A percentile compares a stretch with the other conserved stretches of the same genome.
Evolutionary conservation across 768 basidiomycete species (phyloP).

Genomic region (Macrolepiota fuliginosa): DNA sequence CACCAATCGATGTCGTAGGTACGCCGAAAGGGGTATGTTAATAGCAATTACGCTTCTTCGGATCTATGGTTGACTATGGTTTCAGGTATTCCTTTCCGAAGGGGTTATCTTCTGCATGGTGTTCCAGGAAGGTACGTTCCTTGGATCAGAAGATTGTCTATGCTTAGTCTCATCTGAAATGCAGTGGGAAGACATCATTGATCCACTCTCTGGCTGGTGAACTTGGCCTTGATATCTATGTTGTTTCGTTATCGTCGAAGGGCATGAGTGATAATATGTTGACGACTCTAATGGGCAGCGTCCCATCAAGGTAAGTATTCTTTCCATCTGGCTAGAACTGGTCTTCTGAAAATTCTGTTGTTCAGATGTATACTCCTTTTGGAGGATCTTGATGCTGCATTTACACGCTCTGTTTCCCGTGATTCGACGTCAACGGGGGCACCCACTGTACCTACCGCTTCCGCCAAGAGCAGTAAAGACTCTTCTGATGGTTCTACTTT

Average conservation of each 20-base stretch:
- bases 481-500: conserved; percentile 73
- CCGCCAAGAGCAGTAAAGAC: conserved; percentile 35
- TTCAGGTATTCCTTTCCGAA: conserved; percentile 81
- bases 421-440: conserved; percentile 76
- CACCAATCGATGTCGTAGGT: conserved; percentile 47
- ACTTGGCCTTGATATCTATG: conserved; percentile 87
- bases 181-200: conserved; percentile 81
- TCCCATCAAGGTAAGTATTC: conserved; percentile 66
- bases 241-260: conserved; percentile 84
- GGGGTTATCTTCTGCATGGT: conserved; percentile 82
- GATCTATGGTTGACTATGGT: conserved; percentile 14
- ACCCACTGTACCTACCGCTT: conserved; percentile 47
- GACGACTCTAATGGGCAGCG: conserved; percentile 84
- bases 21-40: conserved; percentile 79
- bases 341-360: conserved; percentile 15
- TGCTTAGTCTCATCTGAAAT: conserved; percentile 8
- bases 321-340: conserved; percentile 3
- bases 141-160: conserved; percentile 4
- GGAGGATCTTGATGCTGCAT: conserved; percentile 92
- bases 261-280: conserved; percentile 92
- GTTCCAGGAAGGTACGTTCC: conserved; percentile 74
- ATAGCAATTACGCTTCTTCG: conserved; percentile 15
- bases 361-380: conserved; percentile 85
- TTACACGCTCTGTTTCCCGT: conserved; percentile 84
- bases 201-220: conserved; percentile 86